Percentiles rank a stretch among this genome's conserved stretches.
phyloP scores from a whole-genome alignment of 1,139 yeast genomes.

The Yamadazyma conglobata region DNA sequence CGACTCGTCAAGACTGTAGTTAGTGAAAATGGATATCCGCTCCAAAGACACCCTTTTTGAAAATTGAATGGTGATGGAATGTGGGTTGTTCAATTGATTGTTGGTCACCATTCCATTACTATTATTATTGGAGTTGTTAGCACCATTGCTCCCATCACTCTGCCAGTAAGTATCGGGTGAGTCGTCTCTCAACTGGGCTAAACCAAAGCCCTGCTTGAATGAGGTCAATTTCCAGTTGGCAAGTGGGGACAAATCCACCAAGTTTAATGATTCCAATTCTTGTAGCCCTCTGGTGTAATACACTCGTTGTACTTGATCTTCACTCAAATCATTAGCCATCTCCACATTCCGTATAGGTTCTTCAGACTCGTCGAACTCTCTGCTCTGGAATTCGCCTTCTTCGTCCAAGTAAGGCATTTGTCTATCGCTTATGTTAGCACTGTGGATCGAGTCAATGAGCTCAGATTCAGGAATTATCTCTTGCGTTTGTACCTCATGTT shows the following conservation, averaged over 20 bases:
- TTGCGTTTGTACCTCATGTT: conserved; percentile 34
- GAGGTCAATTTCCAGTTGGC: conserved; percentile 90
- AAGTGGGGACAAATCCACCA: conserved; percentile 70
- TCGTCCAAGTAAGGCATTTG: conserved; percentile 15
- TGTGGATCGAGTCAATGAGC: conserved; percentile 30
- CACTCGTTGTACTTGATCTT: conserved; percentile 40
- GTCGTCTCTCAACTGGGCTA: conserved; percentile 69
- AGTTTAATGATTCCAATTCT: conserved; percentile 55
- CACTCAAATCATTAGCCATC: conserved; percentile 27
- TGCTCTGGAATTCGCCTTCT: conserved; percentile 14
- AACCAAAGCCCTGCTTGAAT: conserved; percentile 67
- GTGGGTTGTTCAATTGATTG: conserved; percentile 67
- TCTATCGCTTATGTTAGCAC: conserved; percentile 17
- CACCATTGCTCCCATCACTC: conserved; percentile 69
- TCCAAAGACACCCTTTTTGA: conserved; percentile 72
- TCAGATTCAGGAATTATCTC: conserved; percentile 34
- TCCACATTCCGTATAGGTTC: conserved; percentile 12
- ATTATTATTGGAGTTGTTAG: conserved; percentile 20
- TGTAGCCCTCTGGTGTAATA: conserved; percentile 48
- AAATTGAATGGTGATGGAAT: conserved; percentile 75
- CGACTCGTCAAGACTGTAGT: conserved; percentile 74
- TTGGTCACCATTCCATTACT: conserved; percentile 26
- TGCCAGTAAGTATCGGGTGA: conserved; percentile 85
- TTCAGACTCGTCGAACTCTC: conserved; percentile 11
- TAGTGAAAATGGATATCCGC: conserved; percentile 67